Base-by-base conservation (phyloP, 1,284 basidiomycete genomes). In the Phellopilus nigrolimitatus region DNA sequence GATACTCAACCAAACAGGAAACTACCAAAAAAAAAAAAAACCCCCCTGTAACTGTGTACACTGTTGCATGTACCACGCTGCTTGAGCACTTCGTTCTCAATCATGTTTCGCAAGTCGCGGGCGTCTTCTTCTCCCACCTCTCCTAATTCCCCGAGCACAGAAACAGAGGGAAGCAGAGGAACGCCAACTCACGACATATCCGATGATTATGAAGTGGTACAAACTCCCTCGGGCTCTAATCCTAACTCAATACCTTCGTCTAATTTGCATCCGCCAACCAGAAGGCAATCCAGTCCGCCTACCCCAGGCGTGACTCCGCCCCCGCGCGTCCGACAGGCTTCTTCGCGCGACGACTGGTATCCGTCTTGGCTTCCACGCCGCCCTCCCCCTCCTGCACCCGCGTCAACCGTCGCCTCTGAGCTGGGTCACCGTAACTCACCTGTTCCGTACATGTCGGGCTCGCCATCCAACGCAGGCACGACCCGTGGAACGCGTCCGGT, bases 301-400 rank as follows among this genome's bases (percentile, higher is more conserved):
- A 49, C 38, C 4, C 47, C 48, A 8, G 48, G 30, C 17, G 48
- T 49, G 17, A 46, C 45, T 3, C 51, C 51, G 34, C 51, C 45
- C 6, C 51, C 51, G 22, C 52, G 45, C 41, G 36, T 45, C 22
- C 47, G 52, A 7, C 47, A 44, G 34, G 47, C 52, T 33, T 28
- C 52, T 6, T 49, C 47, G 21, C 36, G 40, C 5, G 42, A 45
- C 15, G 52, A 54, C 36, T 54, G 52, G 52, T 90, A 90, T 61
- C 87, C 87, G 3, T 82, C 83, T 24, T 90, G 88, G 87, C 79
- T 90, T 3, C 87, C 87, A 10, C 79, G 72, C 55, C 76, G 87
- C n/a, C 87, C 88, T 3, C 80, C 80, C 17, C 84, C 78, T 1
- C 87, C 87, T 1, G 79, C 78, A 10, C 88, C 87, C 3, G 76